phyloP scores from a whole-genome alignment of 495 filamentous ascomycete genomes.

The Staphylotrichum longicolle region DNA sequence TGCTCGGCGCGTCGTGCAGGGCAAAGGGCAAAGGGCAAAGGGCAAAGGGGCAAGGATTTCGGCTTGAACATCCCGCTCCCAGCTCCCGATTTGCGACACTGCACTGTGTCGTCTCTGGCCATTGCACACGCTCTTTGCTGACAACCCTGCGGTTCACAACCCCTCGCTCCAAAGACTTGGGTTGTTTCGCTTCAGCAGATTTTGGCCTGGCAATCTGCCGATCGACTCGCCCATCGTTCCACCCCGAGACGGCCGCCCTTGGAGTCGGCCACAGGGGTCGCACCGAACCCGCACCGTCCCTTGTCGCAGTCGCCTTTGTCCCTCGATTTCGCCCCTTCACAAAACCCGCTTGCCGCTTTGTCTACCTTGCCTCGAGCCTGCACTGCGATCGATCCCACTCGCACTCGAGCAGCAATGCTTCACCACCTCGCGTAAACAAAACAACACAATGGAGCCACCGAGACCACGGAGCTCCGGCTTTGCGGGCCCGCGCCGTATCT shows the following conservation, averaged over 20 bases:
- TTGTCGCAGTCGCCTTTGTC: conserved; percentile 3
- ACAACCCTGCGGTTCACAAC: neutral
- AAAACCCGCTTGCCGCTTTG: conserved; percentile 2
- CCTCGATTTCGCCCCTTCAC: conserved; percentile 4
- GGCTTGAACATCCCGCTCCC: conserved; percentile 1
- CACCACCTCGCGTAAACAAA: conserved; percentile 6
- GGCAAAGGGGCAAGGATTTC: neutral
- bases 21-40: neutral
- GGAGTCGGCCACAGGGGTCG: conserved; percentile 2
- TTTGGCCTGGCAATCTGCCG: conserved; percentile 11
- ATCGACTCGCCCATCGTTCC: conserved; percentile 22
- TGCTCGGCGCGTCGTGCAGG: neutral
- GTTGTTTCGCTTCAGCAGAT: neutral
- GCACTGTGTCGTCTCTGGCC: neutral
- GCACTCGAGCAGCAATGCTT: conserved; percentile 21
- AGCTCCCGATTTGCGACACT: neutral
- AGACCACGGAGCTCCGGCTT: conserved; percentile 29
- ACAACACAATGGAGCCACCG: conserved; percentile 32
- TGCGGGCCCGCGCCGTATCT: conserved; percentile 41
- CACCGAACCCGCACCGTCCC: neutral
- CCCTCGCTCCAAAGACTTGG: neutral
- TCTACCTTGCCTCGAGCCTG: neutral
- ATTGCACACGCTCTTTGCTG: neutral
- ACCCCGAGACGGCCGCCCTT: conserved; percentile 23
- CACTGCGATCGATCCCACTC: conserved; percentile 11